These are phyloP conservation scores for Tremella fuciformis DNA, from an alignment of 768 basidiomycete genomes.

Conservation along the genomic window DNA sequence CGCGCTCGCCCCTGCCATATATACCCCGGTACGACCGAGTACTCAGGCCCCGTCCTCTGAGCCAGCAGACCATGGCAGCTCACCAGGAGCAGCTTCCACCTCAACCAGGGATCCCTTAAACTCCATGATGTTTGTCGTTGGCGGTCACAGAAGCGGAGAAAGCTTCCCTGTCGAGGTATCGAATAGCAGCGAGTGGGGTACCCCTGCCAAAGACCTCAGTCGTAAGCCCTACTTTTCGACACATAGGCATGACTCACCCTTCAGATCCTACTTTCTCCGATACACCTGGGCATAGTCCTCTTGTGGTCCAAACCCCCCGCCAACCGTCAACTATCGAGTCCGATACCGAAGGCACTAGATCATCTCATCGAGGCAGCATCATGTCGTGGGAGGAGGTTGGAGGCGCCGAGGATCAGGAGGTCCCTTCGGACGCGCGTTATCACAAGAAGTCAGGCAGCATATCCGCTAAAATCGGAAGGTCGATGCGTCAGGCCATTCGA, in stretches of 20 bases:
- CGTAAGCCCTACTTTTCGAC: constrained; percentile 17
- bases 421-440: constrained; percentile 35
- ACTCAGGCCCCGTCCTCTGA: neutral
- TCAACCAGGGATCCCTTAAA: constrained; percentile 29
- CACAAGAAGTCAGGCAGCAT: constrained; percentile 42
- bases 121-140: constrained; percentile 44
- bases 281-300: constrained; percentile 11
- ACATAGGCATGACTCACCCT: neutral
- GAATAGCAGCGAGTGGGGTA: constrained; percentile 37
- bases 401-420: constrained; percentile 34
- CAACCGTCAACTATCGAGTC: neutral
- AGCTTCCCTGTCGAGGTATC: constrained; percentile 37
- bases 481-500: constrained; percentile 30
- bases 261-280: constrained; percentile 26
- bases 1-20: neutral
- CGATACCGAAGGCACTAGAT: neutral
- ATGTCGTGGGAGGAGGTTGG: constrained; percentile 50
- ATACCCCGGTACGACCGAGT: neutral
- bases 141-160: constrained; percentile 13
- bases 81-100: constrained; percentile 28
- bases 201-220: constrained; percentile 34
- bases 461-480: constrained; percentile 39
- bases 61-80: constrained; percentile 8
- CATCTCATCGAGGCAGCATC: constrained; percentile 26
- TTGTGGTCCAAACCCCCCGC: constrained; percentile 2